Evolutionary conservation across 108 stramenopile genomes (phyloP).

Genomic region (Skeletonema potamos): DNA sequence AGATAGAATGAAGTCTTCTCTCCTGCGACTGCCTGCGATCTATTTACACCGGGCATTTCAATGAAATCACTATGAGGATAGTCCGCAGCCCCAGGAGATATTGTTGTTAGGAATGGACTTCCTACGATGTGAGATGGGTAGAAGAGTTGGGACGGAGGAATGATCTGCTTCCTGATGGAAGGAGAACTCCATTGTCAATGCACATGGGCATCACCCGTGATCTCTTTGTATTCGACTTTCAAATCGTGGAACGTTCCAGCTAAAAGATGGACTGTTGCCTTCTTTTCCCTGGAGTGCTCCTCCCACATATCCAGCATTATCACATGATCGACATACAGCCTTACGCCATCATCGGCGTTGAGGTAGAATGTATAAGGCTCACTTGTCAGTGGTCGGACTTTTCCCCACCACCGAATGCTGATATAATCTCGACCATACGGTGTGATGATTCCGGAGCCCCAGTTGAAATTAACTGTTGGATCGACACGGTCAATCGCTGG

Average conservation of each 20-base stretch:
- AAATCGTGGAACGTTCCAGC: slow-evolving; percentile 68
- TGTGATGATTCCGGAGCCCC: slow-evolving; percentile 73
- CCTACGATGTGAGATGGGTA: slow-evolving; percentile 65
- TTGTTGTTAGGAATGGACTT: slow-evolving; percentile 63
- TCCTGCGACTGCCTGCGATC: slow-evolving; percentile 60
- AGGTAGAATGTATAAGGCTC: slow-evolving; percentile 78
- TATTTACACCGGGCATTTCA: slow-evolving; percentile 56
- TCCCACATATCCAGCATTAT: slow-evolving; percentile 79
- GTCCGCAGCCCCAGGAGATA: slow-evolving; percentile 78
- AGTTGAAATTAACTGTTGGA: slow-evolving; percentile 55
- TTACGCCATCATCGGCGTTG: slow-evolving; percentile 67
- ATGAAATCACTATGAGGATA: slow-evolving; percentile 61
- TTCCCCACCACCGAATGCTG: slow-evolving; percentile 78
- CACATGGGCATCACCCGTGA: slow-evolving; percentile 67
- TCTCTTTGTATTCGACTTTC: slow-evolving; percentile 75
- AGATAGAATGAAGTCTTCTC: slow-evolving; percentile 62
- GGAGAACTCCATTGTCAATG: slow-evolving; percentile 67
- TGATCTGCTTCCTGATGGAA: slow-evolving; percentile 47
- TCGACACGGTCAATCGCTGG: slow-evolving; percentile 74
- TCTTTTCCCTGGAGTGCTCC: slow-evolving; percentile 38
- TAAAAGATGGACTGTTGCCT: slow-evolving; percentile 45
- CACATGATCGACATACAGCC: slow-evolving; percentile 76
- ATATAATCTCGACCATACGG: slow-evolving; percentile 80
- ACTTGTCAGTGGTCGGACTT: slow-evolving; percentile 52
- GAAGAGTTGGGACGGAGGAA: slow-evolving; percentile 60